phyloP scores from a whole-genome alignment of 1,139 yeast genomes.

The Kodamaea sp. region DNA sequence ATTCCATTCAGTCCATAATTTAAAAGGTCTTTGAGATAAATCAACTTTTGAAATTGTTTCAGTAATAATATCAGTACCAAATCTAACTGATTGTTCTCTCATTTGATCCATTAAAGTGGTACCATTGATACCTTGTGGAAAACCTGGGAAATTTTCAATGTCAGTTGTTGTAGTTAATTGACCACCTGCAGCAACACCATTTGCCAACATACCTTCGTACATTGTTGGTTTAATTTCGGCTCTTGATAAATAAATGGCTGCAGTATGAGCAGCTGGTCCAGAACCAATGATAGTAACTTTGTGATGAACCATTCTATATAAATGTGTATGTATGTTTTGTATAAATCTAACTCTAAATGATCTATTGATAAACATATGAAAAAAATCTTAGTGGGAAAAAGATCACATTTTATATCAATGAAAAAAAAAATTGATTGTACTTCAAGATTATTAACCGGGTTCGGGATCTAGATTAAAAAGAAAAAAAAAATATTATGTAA shows the following conservation, averaged over 20 bases:
- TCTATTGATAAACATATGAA: constrained; percentile 2
- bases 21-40: constrained; percentile 81
- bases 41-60: constrained; percentile 94
- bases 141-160: constrained; percentile 96
- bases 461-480: background rate
- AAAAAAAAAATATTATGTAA: no score
- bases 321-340: constrained; percentile 1
- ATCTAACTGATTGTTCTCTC: constrained; percentile 81
- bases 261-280: constrained; percentile 99
- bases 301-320: constrained; percentile 69
- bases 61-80: constrained; percentile 91
- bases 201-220: constrained; percentile 95
- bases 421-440: background rate
- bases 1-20: constrained; percentile 93
- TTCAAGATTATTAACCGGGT: no score
- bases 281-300: constrained; percentile 92
- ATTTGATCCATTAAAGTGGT: constrained; percentile 85
- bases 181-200: constrained; percentile 98
- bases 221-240: constrained; percentile 93
- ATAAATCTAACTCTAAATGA: constrained; percentile 5
- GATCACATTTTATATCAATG: background rate
- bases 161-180: constrained; percentile 98
- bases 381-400: background rate
- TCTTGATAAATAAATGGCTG: constrained; percentile 93
- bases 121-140: constrained; percentile 93